These are phyloP conservation scores for Saccharomyces hybrid DNA, from an alignment of 1,139 yeast genomes.

Conservation along the genomic window DNA sequence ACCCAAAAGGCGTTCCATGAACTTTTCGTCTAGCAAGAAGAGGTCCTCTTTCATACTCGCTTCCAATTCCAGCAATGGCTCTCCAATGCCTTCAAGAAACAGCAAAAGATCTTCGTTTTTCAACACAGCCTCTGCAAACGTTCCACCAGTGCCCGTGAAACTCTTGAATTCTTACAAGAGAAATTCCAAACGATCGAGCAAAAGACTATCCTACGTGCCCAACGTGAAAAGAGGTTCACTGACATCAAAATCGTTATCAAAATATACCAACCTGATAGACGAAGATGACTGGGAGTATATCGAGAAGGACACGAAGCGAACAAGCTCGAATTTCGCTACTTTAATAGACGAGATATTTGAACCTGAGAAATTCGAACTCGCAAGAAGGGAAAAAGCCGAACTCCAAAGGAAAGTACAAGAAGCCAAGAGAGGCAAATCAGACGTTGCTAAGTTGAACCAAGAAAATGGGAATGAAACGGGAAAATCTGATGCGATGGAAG, in stretches of 20 bases:
- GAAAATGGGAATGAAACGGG: constrained; percentile 12
- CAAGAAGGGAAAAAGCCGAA: constrained; percentile 44
- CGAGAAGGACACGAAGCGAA: constrained; percentile 68
- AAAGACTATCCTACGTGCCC: constrained; percentile 32
- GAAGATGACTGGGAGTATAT: constrained; percentile 53
- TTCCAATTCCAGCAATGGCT: constrained; percentile 10
- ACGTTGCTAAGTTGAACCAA: constrained; percentile 14
- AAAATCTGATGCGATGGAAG: constrained; percentile 8
- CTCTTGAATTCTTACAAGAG: constrained; percentile 5
- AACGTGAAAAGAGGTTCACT: constrained; percentile 58
- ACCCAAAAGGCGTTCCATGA: constrained; percentile 16
- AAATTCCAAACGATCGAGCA: constrained; percentile 27
- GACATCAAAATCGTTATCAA: constrained; percentile 52
- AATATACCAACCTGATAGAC: constrained; percentile 62
- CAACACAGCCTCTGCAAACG: constrained; percentile 6
- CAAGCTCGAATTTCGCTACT: constrained; percentile 69
- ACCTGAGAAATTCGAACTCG: constrained; percentile 52
- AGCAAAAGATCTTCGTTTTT: constrained; percentile 20
- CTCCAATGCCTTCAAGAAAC: constrained; percentile 27
- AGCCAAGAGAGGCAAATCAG: constrained; percentile 39
- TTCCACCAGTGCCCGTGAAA: neutral
- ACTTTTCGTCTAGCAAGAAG: constrained; percentile 6
- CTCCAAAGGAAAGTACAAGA: constrained; percentile 37
- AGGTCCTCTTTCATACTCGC: neutral
- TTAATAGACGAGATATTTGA: constrained; percentile 69